phyloP scores from a whole-genome alignment of 345 rosid species.

The Laguncularia racemosa region DNA sequence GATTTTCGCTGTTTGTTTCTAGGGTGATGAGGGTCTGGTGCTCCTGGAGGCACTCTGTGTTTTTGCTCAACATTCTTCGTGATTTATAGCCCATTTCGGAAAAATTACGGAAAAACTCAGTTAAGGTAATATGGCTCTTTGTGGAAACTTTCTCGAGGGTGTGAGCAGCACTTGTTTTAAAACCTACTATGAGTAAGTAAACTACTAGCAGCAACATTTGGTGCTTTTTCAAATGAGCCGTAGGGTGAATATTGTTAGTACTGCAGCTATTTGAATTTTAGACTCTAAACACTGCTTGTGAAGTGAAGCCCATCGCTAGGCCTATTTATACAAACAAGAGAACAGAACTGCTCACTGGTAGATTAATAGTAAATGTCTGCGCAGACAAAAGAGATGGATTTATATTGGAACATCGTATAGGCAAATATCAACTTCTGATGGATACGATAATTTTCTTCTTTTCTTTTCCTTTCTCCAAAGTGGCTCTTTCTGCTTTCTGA shows the following conservation, averaged over 20 bases:
- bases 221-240: slow-evolving; percentile 12
- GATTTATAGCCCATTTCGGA: neutral
- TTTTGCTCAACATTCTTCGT: slow-evolving; percentile 5
- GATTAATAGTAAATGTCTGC: neutral
- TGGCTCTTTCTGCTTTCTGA: too few species aligned
- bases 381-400: neutral
- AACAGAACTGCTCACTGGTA: too few species aligned
- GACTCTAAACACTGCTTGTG: too few species aligned
- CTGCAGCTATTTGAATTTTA: too few species aligned
- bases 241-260: neutral
- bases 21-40: slow-evolving; percentile 17
- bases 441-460: too few species aligned
- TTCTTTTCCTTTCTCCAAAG: too few species aligned
- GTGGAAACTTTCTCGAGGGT: slow-evolving; percentile 4
- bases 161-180: slow-evolving; percentile 7
- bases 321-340: too few species aligned
- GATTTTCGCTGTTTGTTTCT: neutral
- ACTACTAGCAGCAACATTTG: slow-evolving; percentile 1
- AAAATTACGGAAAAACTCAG: too few species aligned
- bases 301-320: too few species aligned
- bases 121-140: neutral
- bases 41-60: slow-evolving; percentile 4
- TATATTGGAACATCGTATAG: slow-evolving; percentile 15
- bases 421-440: slow-evolving; percentile 9
- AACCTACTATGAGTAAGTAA: slow-evolving; percentile 8